Conservation (phyloP, 164 flowering plant genomes). For the Aristolochia fimbriata region DNA sequence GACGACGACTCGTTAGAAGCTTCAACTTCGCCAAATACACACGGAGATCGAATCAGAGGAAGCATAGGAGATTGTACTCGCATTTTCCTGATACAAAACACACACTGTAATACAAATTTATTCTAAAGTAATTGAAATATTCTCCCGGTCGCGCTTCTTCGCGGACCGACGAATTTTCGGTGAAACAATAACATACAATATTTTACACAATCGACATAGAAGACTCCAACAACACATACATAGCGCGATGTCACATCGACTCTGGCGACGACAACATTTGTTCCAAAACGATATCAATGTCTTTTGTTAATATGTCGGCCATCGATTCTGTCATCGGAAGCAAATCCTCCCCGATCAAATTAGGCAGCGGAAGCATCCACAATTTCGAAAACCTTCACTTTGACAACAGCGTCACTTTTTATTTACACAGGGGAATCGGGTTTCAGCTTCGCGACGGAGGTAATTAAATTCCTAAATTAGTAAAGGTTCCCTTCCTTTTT, state of each 20-base stretch:
- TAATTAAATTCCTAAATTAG: too few relatives aligned
- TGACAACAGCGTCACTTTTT: constrained; percentile 71
- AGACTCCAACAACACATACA: constrained; percentile 83
- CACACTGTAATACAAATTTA: too few relatives aligned
- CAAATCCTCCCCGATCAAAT: constrained; percentile 89
- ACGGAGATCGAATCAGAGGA: too few relatives aligned
- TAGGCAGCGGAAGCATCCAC: constrained; percentile 84
- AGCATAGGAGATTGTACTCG: too few relatives aligned
- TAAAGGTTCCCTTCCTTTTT: neutral
- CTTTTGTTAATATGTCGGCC: constrained; percentile 70
- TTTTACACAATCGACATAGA: constrained; percentile 92
- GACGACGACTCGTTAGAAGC: too few relatives aligned
- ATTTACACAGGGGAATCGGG: constrained; percentile 87
- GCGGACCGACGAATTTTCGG: too few relatives aligned
- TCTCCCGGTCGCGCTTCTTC: too few relatives aligned
- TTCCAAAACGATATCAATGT: constrained; percentile 70
- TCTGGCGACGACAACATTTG: constrained; percentile 98
- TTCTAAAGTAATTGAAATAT: too few relatives aligned
- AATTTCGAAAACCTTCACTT: constrained; percentile 55
- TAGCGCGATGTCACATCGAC: constrained; percentile 63
- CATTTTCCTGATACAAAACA: too few relatives aligned
- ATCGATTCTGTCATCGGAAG: constrained; percentile 74
- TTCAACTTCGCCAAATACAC: too few relatives aligned
- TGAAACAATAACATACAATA: too few relatives aligned
- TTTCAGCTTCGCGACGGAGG: constrained; percentile 99